A percentile compares a stretch with the other conserved stretches of the same genome.
These are phyloP conservation scores for Isabelozyma gotoi DNA, from an alignment of 805 yeast genomes.

Conservation along the genomic window DNA sequence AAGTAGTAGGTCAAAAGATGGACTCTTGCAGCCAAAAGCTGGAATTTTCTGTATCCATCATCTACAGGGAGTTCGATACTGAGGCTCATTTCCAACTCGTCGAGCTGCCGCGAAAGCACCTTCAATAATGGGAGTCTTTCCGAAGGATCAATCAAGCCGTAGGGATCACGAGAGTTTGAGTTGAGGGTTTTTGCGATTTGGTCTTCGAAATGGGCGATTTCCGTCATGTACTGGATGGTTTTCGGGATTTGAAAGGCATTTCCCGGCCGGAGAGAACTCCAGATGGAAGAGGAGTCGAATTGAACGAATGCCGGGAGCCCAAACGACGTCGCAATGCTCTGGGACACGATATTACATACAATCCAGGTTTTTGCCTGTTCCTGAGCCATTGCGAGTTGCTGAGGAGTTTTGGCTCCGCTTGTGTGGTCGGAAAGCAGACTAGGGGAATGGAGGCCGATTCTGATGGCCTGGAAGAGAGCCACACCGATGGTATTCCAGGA, in stretches of 20 bases:
- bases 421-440: constrained; percentile 47
- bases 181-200: constrained; percentile 78
- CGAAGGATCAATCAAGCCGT: constrained; percentile 62
- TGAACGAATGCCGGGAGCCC: constrained; percentile 94
- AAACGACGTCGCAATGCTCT: constrained; percentile 84
- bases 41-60: constrained; percentile 71
- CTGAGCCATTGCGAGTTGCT: constrained; percentile 47
- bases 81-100: constrained; percentile 67
- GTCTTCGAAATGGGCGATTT: constrained; percentile 82
- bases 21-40: constrained; percentile 71
- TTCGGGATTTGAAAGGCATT: constrained; percentile 49
- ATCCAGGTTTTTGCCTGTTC: constrained; percentile 93
- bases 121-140: constrained; percentile 76
- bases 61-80: constrained; percentile 35
- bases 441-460: constrained; percentile 85
- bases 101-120: constrained; percentile 68
- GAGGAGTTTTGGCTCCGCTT: constrained; percentile 31
- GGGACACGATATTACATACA: constrained; percentile 88
- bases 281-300: constrained; percentile 64
- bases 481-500: constrained; percentile 95
- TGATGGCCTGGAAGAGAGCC: constrained; percentile 87
- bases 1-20: constrained; percentile 82
- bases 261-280: constrained; percentile 51
- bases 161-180: constrained; percentile 63
- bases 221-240: constrained; percentile 72